Base-by-base conservation (phyloP, 2,329 filamentous ascomycete species). In the Aspergillus felis region DNA sequence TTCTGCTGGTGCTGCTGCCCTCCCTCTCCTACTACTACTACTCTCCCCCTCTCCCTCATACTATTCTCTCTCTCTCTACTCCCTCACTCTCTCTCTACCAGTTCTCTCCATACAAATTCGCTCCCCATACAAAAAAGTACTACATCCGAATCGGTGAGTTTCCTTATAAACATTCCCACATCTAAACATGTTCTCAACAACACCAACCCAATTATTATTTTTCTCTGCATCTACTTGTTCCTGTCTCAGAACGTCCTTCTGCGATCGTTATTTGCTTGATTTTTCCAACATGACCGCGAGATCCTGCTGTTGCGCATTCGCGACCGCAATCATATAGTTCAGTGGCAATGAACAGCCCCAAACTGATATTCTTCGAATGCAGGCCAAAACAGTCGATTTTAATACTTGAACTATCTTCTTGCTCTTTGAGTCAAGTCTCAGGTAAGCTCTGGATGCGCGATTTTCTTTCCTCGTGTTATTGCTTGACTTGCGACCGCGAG, bases 41-140 rank as follows among this genome's bases (percentile, higher is more conserved):
- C 44, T 58, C 66, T 55, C 65, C 60, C 60, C 65, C 66, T 64
- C 67, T 67, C 60, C 61, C 64, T 65, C 56, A 44, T 62, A 63
- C 66, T 68, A 68, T 63, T 60, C 62, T 53, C 54, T 64, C 65
- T 61, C 64, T 64, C 68, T 66, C 28, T 68, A 66, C 71, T 70
- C 67, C 66, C 65, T 65, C 59, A 60, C 66, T 60, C 70, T 66
- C 67, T 66, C 69, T 68, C 66, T 66, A 65, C 64, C 57, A 56
- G 63, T 61, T 64, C 66, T 64, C 59, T 67, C 70, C 72, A 73
- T 72, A 74, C 70, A 72, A 66, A 61, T 64, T 58, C 58, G 58
- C 61, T 61, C 64, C 63, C 64, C 68, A 70, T 72, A 73, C 71
- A 67, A 74, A 71, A 70, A 67, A 66, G 70, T 74, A 73, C 70